phyloP scores from a whole-genome alignment of 768 basidiomycete species.

The Amanita brunnescens region DNA sequence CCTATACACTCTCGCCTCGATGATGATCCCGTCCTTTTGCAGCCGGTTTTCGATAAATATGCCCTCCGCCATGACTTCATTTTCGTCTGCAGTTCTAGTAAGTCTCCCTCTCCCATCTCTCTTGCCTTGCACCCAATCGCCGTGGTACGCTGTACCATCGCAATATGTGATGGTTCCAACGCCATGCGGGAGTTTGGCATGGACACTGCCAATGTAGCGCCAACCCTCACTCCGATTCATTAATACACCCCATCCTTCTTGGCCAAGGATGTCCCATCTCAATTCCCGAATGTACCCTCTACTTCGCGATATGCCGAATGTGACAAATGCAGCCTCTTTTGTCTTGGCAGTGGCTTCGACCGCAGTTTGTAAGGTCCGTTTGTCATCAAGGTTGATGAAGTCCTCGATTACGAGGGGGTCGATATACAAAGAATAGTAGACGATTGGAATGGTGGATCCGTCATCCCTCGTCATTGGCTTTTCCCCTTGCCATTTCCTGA shows the following conservation, averaged over 20 bases:
- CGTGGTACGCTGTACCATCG: background rate
- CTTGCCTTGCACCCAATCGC: background rate
- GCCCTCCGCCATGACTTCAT: background rate
- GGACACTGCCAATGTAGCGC: slow-evolving; percentile 2
- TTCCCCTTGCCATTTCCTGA: background rate
- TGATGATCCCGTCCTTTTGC: background rate
- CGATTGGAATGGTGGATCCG: background rate
- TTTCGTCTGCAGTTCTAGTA: background rate
- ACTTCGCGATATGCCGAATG: background rate
- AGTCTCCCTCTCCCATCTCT: background rate
- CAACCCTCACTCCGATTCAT: background rate
- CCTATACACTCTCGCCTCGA: background rate
- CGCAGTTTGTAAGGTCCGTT: background rate
- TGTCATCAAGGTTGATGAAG: background rate
- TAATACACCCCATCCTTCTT: background rate
- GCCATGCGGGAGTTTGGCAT: background rate
- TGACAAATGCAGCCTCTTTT: background rate
- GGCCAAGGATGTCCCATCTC: background rate
- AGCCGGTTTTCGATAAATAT: slow-evolving; percentile 1
- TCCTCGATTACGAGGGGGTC: background rate
- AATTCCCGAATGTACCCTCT: background rate
- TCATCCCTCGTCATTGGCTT: background rate
- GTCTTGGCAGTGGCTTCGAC: background rate
- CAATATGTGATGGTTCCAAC: background rate
- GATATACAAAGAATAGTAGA: background rate